A percentile compares a stretch with the other conserved stretches of the same genome.
Evolutionary conservation across 345 rosid species (phyloP).

Genomic region (Toxicodendron radicans): DNA sequence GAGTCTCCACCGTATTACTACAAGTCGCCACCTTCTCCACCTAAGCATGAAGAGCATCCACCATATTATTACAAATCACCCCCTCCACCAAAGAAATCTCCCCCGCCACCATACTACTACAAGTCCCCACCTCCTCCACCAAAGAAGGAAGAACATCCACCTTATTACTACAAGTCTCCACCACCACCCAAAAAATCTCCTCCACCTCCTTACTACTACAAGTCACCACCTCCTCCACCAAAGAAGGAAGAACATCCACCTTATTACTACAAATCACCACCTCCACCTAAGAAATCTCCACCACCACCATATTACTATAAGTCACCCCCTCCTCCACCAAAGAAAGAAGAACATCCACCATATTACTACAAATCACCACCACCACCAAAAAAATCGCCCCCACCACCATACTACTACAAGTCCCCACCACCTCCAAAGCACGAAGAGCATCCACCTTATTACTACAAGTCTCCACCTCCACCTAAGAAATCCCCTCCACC

Average conservation of each 20-base stretch:
- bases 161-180: constrained; percentile 12
- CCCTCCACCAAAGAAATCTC: no score
- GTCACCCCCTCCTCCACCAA: not conserved
- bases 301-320: no score
- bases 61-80: no score
- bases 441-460: no score
- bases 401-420: constrained; percentile 14
- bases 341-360: rapidly evolving
- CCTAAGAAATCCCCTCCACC: not conserved
- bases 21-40: no score
- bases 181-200: constrained; percentile 21
- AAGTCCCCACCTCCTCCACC: not conserved
- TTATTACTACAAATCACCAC: not conserved
- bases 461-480: no score
- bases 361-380: not conserved
- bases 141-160: not conserved
- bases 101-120: not conserved
- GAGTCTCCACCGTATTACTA: not conserved
- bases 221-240: not conserved
- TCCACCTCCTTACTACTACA: constrained; percentile 17
- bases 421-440: constrained; percentile 21
- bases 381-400: not conserved
- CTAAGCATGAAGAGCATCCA: no score
- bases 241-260: not conserved
- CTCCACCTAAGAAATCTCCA: not conserved